Evolutionary conservation across 1,139 yeast genomes (phyloP).

Genomic region (Saccharomyces uvarum): DNA sequence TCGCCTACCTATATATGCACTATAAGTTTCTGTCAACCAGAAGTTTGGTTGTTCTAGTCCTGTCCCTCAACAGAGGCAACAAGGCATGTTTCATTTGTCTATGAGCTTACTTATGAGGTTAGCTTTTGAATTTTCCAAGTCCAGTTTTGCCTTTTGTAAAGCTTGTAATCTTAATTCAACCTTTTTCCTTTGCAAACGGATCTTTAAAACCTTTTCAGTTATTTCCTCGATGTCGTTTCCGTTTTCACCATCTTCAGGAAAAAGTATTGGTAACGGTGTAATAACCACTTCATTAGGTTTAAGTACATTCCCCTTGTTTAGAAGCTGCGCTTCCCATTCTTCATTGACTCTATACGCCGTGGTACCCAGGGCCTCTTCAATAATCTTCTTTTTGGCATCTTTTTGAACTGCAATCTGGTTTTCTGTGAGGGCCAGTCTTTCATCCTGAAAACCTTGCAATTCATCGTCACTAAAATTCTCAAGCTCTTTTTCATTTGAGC

Average conservation of each 20-base stretch:
- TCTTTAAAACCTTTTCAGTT: background rate
- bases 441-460: constrained; percentile 15
- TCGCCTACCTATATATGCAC: background rate
- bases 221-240: constrained; percentile 1
- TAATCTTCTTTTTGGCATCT: background rate
- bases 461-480: constrained; percentile 4
- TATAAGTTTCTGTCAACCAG: background rate
- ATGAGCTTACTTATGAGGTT: background rate
- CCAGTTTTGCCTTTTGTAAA: background rate
- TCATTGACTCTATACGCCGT: background rate
- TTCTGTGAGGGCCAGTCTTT: constrained; percentile 14
- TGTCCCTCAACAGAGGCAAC: background rate
- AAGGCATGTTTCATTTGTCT: background rate
- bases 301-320: background rate
- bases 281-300: background rate
- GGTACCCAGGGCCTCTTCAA: background rate
- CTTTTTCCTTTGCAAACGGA: constrained; percentile 2
- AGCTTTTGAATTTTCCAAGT: background rate
- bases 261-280: constrained; percentile 2
- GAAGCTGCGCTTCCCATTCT: constrained; percentile 1
- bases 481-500: constrained; percentile 10
- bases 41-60: background rate
- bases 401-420: background rate
- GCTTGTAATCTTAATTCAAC: constrained; percentile 6
- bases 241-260: constrained; percentile 1